Conservation (phyloP, 176 grass and related monocot genomes). For the Hordeum vulgare region DNA sequence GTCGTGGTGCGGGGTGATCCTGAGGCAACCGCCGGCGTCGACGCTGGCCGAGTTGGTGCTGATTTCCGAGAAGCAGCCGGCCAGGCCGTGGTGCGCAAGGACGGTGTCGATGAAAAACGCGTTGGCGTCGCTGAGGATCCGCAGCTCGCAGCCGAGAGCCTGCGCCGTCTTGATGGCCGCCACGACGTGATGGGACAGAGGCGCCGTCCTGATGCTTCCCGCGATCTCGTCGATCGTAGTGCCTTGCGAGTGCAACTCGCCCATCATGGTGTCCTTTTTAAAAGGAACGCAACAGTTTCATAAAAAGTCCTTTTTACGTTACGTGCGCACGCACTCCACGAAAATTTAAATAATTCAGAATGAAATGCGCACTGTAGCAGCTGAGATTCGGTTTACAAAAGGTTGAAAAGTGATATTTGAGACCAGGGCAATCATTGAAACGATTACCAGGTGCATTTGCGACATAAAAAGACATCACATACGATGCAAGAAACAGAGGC, state of each 20-base stretch:
- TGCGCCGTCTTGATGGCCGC: conserved; percentile 47
- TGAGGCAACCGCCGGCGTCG: conserved; percentile 64
- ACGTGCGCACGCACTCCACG: too few relatives aligned
- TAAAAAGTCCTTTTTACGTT: too few relatives aligned
- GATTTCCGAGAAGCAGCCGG: conserved; percentile 52
- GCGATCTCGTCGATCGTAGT: conserved; percentile 46
- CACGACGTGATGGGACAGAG: conserved; percentile 37
- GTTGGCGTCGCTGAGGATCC: conserved; percentile 88
- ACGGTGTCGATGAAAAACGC: conserved; percentile 62
- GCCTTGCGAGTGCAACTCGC: conserved; percentile 58
- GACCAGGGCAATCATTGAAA: not conserved
- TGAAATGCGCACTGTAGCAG: too few relatives aligned
- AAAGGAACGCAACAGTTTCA: not conserved
- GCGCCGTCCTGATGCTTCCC: conserved; percentile 28
- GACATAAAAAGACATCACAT: not conserved
- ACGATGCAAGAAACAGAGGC: not conserved
- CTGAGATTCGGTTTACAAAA: too few relatives aligned
- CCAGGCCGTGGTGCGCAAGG: conserved; percentile 70
- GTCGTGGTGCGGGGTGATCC: conserved; percentile 52
- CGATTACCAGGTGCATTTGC: not conserved
- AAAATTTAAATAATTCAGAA: too few relatives aligned
- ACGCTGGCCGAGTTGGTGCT: conserved; percentile 58
- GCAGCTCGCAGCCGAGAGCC: conserved; percentile 69
- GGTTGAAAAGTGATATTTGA: too few relatives aligned
- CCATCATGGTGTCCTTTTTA: conserved; percentile 60